These are phyloP conservation scores for Penstemon davidsonii DNA, from an alignment of 257 asterid species.

Conservation along the genomic window DNA sequence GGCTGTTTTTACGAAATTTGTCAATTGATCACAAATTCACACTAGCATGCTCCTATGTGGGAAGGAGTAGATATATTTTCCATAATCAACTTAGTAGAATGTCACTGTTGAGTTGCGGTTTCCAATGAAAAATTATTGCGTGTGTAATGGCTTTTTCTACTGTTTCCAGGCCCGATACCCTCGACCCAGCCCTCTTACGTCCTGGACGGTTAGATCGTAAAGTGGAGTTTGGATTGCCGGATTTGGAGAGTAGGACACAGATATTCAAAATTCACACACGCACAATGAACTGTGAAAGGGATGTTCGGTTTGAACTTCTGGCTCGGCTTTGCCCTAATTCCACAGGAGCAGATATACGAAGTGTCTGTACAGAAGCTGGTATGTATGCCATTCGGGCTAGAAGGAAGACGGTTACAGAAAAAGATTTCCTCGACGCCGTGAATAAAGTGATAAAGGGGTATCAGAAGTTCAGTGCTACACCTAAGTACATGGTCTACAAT, in stretches of 20 bases:
- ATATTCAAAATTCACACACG: conserved; percentile 79
- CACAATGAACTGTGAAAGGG: conserved; percentile 83
- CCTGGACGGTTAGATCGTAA: conserved; percentile 94
- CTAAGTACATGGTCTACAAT: conserved; percentile 93
- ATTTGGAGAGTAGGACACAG: conserved; percentile 77
- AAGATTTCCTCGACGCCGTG: conserved; percentile 90
- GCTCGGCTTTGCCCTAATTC: conserved; percentile 98
- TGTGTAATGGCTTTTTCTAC: conserved; percentile 3
- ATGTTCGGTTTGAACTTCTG: conserved; percentile 71
- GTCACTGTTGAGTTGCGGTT: background rate
- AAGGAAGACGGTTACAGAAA: conserved; percentile 92
- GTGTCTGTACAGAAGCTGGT: conserved; percentile 97
- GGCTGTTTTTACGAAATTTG: too few species aligned
- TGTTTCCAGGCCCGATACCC: conserved; percentile 80
- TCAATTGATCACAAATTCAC: too few species aligned
- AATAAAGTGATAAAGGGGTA: conserved; percentile 95
- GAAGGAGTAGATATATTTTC: too few species aligned
- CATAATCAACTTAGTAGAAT: background rate
- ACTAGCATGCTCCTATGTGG: too few species aligned
- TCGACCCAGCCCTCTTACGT: conserved; percentile 89
- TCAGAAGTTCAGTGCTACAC: conserved; percentile 95
- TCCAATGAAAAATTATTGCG: background rate
- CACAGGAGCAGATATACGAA: conserved; percentile 94
- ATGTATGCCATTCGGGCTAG: conserved; percentile 92
- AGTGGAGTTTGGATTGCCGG: conserved; percentile 97